phyloP scores from a whole-genome alignment of 345 rosid species.

The Linum trigynum region DNA sequence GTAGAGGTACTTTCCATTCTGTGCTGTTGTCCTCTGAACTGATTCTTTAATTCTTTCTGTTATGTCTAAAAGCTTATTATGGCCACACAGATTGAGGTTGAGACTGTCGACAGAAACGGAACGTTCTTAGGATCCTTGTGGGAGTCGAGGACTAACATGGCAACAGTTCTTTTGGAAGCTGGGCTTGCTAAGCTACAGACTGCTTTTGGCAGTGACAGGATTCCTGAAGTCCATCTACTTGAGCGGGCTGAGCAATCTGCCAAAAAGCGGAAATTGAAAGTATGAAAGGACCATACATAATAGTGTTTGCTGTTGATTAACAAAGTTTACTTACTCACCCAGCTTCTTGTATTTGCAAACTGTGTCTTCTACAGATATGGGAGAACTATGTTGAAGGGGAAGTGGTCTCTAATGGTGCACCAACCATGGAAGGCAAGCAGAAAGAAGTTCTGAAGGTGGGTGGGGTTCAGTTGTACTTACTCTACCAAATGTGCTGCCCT shows the following conservation, averaged over 20 bases:
- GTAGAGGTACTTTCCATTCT: constrained; percentile 53
- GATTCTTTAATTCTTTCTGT: constrained; percentile 3
- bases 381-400: constrained; percentile 98
- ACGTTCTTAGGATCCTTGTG: constrained; percentile 95
- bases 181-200: constrained; percentile 89
- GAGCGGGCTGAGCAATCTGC: constrained; percentile 84
- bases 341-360: no score
- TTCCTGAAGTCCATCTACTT: constrained; percentile 74
- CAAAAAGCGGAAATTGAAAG: constrained; percentile 79
- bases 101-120: constrained; percentile 88
- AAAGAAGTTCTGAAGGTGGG: constrained; percentile 82
- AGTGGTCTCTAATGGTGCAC: constrained; percentile 51
- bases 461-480: background rate
- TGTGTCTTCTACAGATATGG: constrained; percentile 54
- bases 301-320: no score
- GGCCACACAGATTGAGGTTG: constrained; percentile 67
- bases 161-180: constrained; percentile 68
- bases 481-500: background rate
- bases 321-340: no score
- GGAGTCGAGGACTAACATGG: constrained; percentile 76
- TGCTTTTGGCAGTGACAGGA: constrained; percentile 75
- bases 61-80: background rate
- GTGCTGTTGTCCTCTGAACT: constrained; percentile 5
- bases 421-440: constrained; percentile 62
- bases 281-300: constrained; percentile 17